Evolutionary conservation across 2,329 filamentous ascomycete genomes (phyloP).

Genomic region (Cercospora citrullina): DNA sequence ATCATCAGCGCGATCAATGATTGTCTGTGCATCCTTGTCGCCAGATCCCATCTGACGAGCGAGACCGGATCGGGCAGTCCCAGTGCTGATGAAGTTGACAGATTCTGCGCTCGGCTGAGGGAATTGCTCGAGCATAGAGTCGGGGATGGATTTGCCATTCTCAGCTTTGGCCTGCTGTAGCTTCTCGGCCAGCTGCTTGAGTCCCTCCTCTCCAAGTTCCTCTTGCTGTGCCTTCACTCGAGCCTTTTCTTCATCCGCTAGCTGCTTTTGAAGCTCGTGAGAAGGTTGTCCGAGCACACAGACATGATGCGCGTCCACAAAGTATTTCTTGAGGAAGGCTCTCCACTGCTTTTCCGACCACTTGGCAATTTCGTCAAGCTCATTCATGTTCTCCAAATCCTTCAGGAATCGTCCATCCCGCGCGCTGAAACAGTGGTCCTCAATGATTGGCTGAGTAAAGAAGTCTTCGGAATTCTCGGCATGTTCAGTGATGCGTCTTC

Average conservation of each 20-base stretch:
- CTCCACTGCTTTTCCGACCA: constrained; percentile 89
- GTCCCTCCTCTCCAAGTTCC: constrained; percentile 75
- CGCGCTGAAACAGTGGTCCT: constrained; percentile 86
- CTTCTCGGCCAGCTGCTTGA: constrained; percentile 71
- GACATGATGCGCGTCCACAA: constrained; percentile 80
- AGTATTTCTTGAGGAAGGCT: constrained; percentile 76
- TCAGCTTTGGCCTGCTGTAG: constrained; percentile 81
- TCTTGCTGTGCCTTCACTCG: constrained; percentile 77
- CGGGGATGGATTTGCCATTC: constrained; percentile 85
- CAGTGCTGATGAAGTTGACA: constrained; percentile 90
- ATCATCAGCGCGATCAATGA: constrained; percentile 68
- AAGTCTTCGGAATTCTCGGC: constrained; percentile 79
- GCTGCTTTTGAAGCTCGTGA: constrained; percentile 70
- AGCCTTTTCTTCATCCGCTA: constrained; percentile 78
- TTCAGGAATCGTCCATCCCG: constrained; percentile 66
- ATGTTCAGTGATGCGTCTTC: constrained; percentile 76
- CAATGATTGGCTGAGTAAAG: constrained; percentile 83
- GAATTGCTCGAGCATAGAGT: constrained; percentile 77
- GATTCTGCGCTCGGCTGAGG: constrained; percentile 81
- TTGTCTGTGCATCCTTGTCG: constrained; percentile 69
- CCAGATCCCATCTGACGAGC: constrained; percentile 69
- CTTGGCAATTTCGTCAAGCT: constrained; percentile 66
- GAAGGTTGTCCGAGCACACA: constrained; percentile 89
- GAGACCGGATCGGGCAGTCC: constrained; percentile 77
- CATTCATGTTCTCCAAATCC: constrained; percentile 45